Evolutionary conservation across 1,139 yeast genomes (phyloP).

Genomic region (Hansenula lynferdii): DNA sequence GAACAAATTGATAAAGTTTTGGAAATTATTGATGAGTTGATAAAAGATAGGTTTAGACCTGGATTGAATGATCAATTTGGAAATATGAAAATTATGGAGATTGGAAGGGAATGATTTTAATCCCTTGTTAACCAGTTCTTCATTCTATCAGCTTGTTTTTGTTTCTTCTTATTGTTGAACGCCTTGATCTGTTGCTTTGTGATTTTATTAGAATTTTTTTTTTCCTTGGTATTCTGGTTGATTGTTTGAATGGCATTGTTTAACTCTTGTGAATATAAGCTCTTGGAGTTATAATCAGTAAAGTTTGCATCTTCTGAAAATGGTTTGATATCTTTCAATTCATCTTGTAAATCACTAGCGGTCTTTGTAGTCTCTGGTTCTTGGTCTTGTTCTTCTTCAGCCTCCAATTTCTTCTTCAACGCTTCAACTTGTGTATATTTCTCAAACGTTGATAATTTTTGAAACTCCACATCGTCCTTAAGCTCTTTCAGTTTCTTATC

Average conservation of each 20-base stretch:
- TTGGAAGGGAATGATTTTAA: background rate
- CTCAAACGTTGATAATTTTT: conserved; percentile 5
- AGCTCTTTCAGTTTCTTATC: conserved; percentile 2
- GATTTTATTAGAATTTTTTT: background rate
- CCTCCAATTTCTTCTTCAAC: conserved; percentile 3
- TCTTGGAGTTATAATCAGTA: conserved; percentile 4
- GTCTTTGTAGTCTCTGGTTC: background rate
- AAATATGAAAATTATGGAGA: background rate
- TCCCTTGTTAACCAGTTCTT: conserved; percentile 2
- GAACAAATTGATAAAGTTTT: conserved; percentile 51
- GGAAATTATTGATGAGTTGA: conserved; percentile 37
- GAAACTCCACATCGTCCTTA: conserved; percentile 5
- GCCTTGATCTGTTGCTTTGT: conserved; percentile 5
- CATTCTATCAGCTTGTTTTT: conserved; percentile 3
- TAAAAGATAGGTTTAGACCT: conserved; percentile 17
- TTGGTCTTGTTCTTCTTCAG: background rate
- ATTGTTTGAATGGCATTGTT: conserved; percentile 2
- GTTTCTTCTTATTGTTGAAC: conserved; percentile 2
- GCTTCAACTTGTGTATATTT: conserved; percentile 7
- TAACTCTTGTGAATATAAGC: conserved; percentile 4
- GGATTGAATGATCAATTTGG: background rate
- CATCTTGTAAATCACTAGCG: background rate
- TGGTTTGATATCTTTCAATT: conserved; percentile 3
- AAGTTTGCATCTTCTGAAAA: conserved; percentile 5
- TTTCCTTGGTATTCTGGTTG: background rate